These are phyloP conservation scores for Nevesoporus exiguus DNA, from an alignment of 768 basidiomycete genomes.

Conservation along the genomic window DNA sequence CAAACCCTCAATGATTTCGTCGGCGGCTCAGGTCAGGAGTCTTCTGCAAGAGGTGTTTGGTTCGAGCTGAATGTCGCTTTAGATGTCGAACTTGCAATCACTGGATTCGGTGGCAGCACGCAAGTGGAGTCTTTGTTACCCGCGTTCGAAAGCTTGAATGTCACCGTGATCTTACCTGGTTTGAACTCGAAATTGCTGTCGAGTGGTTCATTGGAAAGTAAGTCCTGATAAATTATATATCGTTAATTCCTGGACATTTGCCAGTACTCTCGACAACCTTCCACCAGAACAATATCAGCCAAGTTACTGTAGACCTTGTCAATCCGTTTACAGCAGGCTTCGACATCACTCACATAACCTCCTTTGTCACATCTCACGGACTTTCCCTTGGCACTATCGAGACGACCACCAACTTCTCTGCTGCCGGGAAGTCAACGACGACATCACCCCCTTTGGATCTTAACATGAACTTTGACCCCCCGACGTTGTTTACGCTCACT, in stretches of 20 bases:
- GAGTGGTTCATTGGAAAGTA: conserved; percentile 53
- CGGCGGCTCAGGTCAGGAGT: conserved; percentile 46
- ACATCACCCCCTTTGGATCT: conserved; percentile 56
- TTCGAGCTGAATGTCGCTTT: neutral
- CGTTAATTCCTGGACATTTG: neutral
- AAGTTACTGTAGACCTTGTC: conserved; percentile 56
- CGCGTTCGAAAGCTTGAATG: conserved; percentile 58
- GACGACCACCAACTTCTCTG: conserved; percentile 46
- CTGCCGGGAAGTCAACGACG: conserved; percentile 51
- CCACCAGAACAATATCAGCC: conserved; percentile 55
- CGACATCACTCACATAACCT: conserved; percentile 53
- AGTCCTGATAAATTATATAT: neutral
- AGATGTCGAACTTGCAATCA: conserved; percentile 58
- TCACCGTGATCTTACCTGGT: conserved; percentile 57
- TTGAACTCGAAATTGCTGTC: conserved; percentile 55
- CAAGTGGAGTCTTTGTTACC: conserved; percentile 51
- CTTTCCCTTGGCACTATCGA: conserved; percentile 61
- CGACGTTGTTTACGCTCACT: conserved; percentile 66
- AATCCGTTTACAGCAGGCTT: conserved; percentile 69
- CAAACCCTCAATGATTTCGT: conserved; percentile 69
- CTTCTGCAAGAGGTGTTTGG: neutral
- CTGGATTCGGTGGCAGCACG: conserved; percentile 60
- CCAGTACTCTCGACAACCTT: conserved; percentile 65
- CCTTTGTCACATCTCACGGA: conserved; percentile 59
- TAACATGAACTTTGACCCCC: conserved; percentile 65